Base-by-base conservation (phyloP, 805 yeast species). In the Ascoidea rubescens region DNA sequence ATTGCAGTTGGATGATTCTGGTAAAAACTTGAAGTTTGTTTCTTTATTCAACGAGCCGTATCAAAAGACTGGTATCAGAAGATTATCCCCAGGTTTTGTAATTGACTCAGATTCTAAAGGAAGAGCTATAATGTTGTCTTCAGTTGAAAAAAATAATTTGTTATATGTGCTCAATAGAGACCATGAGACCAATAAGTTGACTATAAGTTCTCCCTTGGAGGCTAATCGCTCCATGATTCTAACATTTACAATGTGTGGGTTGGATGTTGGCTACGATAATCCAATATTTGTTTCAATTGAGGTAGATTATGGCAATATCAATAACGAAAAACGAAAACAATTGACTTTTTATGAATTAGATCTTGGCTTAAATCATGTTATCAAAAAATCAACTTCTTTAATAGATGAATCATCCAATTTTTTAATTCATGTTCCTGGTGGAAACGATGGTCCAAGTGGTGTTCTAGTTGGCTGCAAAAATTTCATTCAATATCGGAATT, bases 271-370 rank as follows among this genome's bases (percentile, higher is more conserved):
- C 0, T 83, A 73, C 63, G 93, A 84, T 17, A 89, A 88, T 60
- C 98, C 98, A 0, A 62, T 79, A 7, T 91, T 90, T 74, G 95
- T 88, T 0, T 74, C 90, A 0, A 66, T 93, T 5, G 98, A 91
- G 61, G 67, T 77, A 5, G 83, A 78, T 51, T 73, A 78, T 53
- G 60, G 69, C 5, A 69, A 66, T 1, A 61, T 59, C 50, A 67
- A 67, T 21, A 60, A 61, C 31, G 58, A 60, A 47, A 53, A 51
- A 55, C 61, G 60, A 53, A 71, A 67, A 50, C 57, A 60, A 32
- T 68, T 91, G 51, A 75, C 78, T 4, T 84, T 78, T 62, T 91
- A 91, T 66, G 91, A 87, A 60, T 67, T 90, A 31, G 97, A 93
- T 63, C 73, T 87, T 46, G 96, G 97, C 0, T 68, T 91, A 48